Conservation (phyloP, 257 asterid species). For the Dorcoceras hygrometricum region DNA sequence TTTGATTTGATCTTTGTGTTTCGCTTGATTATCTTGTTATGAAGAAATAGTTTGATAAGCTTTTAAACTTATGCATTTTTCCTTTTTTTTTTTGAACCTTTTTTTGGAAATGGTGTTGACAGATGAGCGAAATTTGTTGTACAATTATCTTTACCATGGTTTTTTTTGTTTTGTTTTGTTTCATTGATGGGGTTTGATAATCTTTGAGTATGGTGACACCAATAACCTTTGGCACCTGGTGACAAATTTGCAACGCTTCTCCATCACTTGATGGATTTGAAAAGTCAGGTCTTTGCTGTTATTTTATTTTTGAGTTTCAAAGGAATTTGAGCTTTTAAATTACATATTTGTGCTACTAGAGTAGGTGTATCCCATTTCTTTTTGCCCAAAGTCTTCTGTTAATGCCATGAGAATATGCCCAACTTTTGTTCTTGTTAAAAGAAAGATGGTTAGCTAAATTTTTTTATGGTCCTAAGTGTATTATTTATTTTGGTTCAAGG, state of each 20-base stretch:
- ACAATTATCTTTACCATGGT: background rate
- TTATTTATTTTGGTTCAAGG: background rate
- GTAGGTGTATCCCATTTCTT: slow-evolving; percentile 10
- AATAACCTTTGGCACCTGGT: background rate
- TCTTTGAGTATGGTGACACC: slow-evolving; percentile 1
- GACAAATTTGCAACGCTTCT: slow-evolving; percentile 5
- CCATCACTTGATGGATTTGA: slow-evolving; percentile 1
- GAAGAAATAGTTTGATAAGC: background rate
- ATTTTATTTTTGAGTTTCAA: background rate
- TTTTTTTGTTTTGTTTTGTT: background rate
- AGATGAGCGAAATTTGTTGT: background rate
- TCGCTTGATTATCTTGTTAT: background rate
- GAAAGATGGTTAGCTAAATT: background rate
- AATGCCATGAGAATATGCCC: background rate
- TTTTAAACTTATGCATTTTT: background rate
- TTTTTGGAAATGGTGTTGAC: background rate
- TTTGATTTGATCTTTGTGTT: background rate
- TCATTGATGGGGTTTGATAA: background rate
- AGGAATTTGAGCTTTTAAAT: background rate
- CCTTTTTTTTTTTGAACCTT: too few species aligned
- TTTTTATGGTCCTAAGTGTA: background rate
- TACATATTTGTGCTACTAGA: background rate
- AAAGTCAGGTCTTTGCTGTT: background rate
- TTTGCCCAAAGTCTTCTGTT: slow-evolving; percentile 1
- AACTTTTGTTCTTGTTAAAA: background rate